These are phyloP conservation scores for Nannochloris sp. DNA, from an alignment of 139 green algal genomes.

Conservation along the genomic window DNA sequence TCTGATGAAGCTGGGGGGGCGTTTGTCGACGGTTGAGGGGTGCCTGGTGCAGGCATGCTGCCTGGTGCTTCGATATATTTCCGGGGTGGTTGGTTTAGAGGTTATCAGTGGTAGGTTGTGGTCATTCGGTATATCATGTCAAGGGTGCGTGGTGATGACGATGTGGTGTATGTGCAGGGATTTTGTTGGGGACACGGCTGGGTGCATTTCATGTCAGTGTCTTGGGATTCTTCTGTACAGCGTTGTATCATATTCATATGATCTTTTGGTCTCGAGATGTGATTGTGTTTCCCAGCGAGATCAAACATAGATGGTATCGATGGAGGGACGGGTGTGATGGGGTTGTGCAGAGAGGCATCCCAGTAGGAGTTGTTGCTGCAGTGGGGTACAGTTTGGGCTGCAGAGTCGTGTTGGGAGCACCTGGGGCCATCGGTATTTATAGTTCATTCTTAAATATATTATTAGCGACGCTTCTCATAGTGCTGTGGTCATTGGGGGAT, in stretches of 20 bases:
- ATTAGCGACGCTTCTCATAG: conserved; percentile 2
- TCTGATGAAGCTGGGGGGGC: neutral
- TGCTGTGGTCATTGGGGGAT: conserved; percentile 7
- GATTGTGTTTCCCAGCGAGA: conserved; percentile 27
- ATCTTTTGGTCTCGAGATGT: conserved; percentile 33
- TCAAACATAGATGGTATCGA: conserved; percentile 38
- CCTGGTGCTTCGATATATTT: neutral
- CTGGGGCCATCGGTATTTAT: neutral
- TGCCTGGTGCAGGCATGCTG: neutral
- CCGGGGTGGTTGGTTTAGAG: neutral
- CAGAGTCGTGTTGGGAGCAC: neutral
- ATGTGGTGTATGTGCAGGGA: no score
- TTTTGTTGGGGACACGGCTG: no score
- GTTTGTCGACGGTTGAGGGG: neutral
- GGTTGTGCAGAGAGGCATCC: neutral
- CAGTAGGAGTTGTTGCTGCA: neutral
- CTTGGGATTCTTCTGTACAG: neutral
- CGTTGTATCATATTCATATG: conserved; percentile 12
- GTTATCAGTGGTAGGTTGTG: no score
- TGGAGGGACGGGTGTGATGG: conserved; percentile 18
- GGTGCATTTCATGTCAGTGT: neutral
- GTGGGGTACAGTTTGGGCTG: neutral
- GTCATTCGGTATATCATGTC: no score
- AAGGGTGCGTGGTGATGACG: no score
- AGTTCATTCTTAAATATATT: neutral